Conservation (phyloP, 2,329 filamentous ascomycete species). For the Gnomoniopsis smithogilvyi region DNA sequence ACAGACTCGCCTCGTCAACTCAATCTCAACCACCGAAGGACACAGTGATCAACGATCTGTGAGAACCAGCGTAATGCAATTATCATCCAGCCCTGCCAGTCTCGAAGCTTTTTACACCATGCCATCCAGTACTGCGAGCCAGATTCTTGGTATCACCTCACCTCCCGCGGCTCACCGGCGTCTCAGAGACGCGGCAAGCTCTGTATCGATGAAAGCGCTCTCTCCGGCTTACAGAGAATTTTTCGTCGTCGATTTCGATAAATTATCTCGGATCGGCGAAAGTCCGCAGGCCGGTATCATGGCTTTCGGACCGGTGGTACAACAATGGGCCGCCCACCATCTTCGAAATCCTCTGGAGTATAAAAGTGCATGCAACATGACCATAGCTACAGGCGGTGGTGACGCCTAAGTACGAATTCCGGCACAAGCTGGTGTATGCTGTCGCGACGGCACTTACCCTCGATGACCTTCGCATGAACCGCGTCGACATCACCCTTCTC, state of each 20-base stretch:
- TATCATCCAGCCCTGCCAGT: background rate
- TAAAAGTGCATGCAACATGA: background rate
- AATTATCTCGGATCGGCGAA: background rate
- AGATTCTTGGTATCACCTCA: background rate
- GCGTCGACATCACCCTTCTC: background rate
- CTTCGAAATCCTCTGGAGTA: background rate
- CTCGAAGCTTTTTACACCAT: slow-evolving; percentile 32
- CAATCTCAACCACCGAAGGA: too few species aligned
- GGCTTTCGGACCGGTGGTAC: background rate
- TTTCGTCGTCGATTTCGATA: background rate
- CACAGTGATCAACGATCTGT: background rate
- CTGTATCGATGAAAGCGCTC: background rate
- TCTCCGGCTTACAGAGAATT: background rate
- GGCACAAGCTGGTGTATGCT: slow-evolving; percentile 27
- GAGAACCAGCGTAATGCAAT: background rate
- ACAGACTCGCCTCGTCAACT: too few species aligned
- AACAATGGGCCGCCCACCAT: background rate
- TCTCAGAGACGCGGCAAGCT: background rate
- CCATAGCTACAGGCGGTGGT: background rate
- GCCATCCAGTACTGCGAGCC: background rate
- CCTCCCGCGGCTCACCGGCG: background rate
- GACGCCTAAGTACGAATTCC: slow-evolving; percentile 21
- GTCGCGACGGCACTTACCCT: slow-evolving; percentile 24
- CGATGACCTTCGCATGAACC: slow-evolving; percentile 25
- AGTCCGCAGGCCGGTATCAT: background rate